phyloP scores from a whole-genome alignment of 805 yeast species.

The Kluyveromyces aestuarii region DNA sequence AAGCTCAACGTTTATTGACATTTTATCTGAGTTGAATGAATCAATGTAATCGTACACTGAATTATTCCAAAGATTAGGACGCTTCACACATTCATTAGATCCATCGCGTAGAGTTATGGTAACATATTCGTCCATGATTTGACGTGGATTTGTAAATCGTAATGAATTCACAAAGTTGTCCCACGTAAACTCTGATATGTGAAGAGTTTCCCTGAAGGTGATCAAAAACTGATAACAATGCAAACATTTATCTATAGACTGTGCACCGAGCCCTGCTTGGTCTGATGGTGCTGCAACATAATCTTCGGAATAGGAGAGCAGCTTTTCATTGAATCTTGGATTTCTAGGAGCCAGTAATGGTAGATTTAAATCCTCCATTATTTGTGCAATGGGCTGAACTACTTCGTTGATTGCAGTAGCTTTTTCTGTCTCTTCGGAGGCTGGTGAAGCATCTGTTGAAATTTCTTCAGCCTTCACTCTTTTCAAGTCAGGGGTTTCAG shows the following conservation, averaged over 20 bases:
- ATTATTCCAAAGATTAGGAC: not conserved
- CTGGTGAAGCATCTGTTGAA: not conserved
- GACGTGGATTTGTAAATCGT: conserved; percentile 22
- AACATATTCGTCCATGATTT: not conserved
- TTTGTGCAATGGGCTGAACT: conserved; percentile 12
- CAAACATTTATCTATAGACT: conserved; percentile 17
- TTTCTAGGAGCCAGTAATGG: conserved; percentile 20
- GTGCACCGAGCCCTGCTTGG: not conserved
- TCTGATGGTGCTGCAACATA: not conserved
- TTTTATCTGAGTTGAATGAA: conserved; percentile 1
- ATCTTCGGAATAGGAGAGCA: not conserved
- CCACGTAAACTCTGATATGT: conserved; percentile 18
- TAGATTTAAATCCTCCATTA: conserved; percentile 19
- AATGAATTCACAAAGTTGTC: conserved; percentile 24
- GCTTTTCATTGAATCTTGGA: not conserved
- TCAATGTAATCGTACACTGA: not conserved
- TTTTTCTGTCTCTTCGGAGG: not conserved
- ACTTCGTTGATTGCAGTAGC: not conserved
- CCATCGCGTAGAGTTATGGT: not conserved
- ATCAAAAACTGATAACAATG: conserved; percentile 25
- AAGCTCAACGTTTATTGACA: conserved; percentile 5
- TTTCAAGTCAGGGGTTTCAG: conserved; percentile 6
- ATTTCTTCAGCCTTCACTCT: conserved; percentile 3
- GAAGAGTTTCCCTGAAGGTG: conserved; percentile 20
- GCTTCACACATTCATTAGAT: not conserved